Conservation (phyloP, 1,284 basidiomycete species). For the Trichosporon faecale region DNA sequence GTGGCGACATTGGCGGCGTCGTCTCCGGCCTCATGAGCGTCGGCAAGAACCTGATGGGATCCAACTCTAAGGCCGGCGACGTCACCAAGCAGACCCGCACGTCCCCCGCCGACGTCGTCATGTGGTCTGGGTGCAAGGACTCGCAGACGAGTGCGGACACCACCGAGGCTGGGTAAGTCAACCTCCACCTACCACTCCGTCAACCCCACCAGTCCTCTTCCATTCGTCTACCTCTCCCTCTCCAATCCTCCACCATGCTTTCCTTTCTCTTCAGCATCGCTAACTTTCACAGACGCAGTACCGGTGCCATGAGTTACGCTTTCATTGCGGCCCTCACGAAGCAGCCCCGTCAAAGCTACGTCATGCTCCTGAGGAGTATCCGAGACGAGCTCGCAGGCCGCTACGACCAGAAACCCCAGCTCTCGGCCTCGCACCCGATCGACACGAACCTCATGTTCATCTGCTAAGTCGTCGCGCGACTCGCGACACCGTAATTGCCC, state of each 20-base stretch:
- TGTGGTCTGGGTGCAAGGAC: conserved; percentile 86
- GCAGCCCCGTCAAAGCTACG: conserved; percentile 73
- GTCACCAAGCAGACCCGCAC: conserved; percentile 65
- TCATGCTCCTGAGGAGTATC: conserved; percentile 69
- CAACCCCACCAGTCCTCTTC: background rate
- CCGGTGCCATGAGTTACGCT: conserved; percentile 72
- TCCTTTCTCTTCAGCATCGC: background rate
- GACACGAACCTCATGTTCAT: conserved; percentile 32
- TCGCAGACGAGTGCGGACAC: conserved; percentile 90
- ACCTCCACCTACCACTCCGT: conserved; percentile 59
- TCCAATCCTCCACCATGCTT: background rate
- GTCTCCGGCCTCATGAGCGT: conserved; percentile 50
- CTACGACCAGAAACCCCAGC: conserved; percentile 80
- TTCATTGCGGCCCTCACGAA: conserved; percentile 64
- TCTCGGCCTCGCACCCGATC: conserved; percentile 48
- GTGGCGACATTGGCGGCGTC: conserved; percentile 70
- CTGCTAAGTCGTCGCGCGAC: conserved; percentile 13
- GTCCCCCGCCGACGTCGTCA: conserved; percentile 66
- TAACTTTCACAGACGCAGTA: background rate
- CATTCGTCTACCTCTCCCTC: background rate
- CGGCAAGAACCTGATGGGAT: conserved; percentile 25
- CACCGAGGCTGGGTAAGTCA: conserved; percentile 67
- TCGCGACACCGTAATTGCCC: too few relatives aligned
- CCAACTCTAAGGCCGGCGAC: conserved; percentile 17
- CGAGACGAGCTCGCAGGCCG: conserved; percentile 58